A percentile compares a stretch with the other conserved stretches of the same genome.
These are phyloP conservation scores for Boletus fagicola DNA, from an alignment of 768 basidiomycete genomes.

Conservation along the genomic window DNA sequence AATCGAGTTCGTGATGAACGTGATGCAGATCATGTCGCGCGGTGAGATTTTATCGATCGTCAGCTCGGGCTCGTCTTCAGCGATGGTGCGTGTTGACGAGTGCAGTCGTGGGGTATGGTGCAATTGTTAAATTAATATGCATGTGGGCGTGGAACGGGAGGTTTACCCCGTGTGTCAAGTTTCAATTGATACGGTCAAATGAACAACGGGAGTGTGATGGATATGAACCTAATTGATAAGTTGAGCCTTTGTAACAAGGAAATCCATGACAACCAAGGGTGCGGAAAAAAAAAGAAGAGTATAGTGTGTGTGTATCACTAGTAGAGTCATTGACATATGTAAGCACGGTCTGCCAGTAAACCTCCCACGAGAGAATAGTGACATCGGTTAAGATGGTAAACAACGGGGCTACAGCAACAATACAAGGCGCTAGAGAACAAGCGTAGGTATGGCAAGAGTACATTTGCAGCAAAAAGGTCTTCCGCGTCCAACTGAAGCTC, in stretches of 20 bases:
- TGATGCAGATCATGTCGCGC: neutral
- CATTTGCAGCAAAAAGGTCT: neutral
- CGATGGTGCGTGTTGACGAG: neutral
- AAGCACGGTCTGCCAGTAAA: conserved; percentile 8
- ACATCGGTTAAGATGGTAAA: neutral
- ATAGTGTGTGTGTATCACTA: neutral
- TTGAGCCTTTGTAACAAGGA: neutral
- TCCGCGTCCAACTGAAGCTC: neutral
- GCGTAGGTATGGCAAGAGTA: neutral
- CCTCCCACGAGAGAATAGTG: neutral
- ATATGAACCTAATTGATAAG: too few species aligned
- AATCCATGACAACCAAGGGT: neutral
- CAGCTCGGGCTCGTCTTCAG: conserved; percentile 9
- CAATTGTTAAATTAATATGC: neutral
- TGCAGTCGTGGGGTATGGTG: neutral
- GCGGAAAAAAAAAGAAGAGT: too few species aligned
- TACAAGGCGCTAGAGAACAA: neutral
- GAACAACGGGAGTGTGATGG: neutral
- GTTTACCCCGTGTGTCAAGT: neutral
- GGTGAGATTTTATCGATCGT: conserved; percentile 3
- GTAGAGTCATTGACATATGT: neutral
- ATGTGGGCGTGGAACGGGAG: neutral
- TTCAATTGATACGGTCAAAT: neutral
- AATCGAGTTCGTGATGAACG: neutral
- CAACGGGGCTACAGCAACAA: neutral